Evolutionary conservation across 768 basidiomycete genomes (phyloP), one percentile per base, ranked within the genome.

Genomic region (Boletus rufocinnamomeus): DNA sequence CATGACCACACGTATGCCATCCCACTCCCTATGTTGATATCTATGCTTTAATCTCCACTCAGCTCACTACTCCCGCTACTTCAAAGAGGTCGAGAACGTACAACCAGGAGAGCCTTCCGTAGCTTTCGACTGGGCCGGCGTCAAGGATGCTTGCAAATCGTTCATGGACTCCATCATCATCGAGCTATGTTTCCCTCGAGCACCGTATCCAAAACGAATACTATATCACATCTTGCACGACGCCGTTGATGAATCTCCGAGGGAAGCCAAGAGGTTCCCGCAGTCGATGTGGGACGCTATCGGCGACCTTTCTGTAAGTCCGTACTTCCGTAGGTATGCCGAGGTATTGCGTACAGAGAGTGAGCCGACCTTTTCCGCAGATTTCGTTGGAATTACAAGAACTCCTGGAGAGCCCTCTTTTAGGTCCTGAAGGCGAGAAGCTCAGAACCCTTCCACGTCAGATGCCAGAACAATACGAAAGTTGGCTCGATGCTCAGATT

Each of bases 111-210:
- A 84, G 35, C 72, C 78, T 14, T 84, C 84, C 60, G 77, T 85
- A 45, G 74, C 81, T 13, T 93, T 94, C 69, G 86, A 89, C 63
- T 86, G 83, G 83, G 74, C 61, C 8, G 80, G 80, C 51, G 72
- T 90, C 59, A 83, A 84, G 63, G 78, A 78, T 32, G 86, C 86
- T 23, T 84, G 88, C 63, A 80, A 81, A 64, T 93, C 92, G 4
- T 92, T 91, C 74, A 72, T 93, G 50, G 91, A 93, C 71, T 91
- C 89, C 1, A 88, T 93, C 57, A 82, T 94, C 60, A 82, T 93
- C 58, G 92, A 94, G 68, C 73, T 94, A 7, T 89, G 87, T 65
- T 86, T 93, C 61, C 91, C 92, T 6, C 75, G 78, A 48, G 85
- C 85, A 3, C 76, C 79, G 0, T 89, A 89, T 71, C 87, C 89